Conservation (phyloP, 2,329 filamentous ascomycete species). For the Epichloe amarillans region DNA sequence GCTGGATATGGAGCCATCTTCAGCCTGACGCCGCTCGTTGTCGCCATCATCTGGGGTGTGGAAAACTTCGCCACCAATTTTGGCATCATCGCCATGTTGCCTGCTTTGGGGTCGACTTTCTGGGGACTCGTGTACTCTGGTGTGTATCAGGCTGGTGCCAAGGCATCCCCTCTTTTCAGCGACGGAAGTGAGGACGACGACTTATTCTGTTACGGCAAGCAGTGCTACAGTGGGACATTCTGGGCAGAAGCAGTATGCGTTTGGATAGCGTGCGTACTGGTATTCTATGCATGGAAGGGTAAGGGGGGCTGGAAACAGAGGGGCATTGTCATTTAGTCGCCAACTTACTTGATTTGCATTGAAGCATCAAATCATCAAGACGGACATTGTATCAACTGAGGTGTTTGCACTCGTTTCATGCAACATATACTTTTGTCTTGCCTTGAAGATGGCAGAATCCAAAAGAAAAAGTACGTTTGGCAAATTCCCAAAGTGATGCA, state of each 20-base stretch:
- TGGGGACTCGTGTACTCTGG: constrained; percentile 85
- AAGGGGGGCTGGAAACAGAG: constrained; percentile 59
- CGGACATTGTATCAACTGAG: too few relatives aligned
- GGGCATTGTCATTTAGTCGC: constrained; percentile 48
- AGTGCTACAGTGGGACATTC: constrained; percentile 70
- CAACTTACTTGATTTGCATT: background rate
- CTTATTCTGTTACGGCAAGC: constrained; percentile 64
- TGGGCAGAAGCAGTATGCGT: constrained; percentile 78
- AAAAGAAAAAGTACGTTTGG: too few relatives aligned
- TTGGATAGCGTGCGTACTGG: constrained; percentile 59
- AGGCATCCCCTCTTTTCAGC: constrained; percentile 20
- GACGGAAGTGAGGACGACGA: constrained; percentile 26
- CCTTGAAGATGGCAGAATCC: too few relatives aligned
- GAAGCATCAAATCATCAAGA: too few relatives aligned
- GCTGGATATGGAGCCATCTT: constrained; percentile 90
- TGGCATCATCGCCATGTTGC: constrained; percentile 87
- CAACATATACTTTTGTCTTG: too few relatives aligned
- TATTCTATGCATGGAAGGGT: constrained; percentile 73
- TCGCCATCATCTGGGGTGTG: constrained; percentile 95
- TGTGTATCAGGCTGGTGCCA: constrained; percentile 59
- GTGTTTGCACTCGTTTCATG: too few relatives aligned
- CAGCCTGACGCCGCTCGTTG: constrained; percentile 76
- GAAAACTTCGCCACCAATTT: constrained; percentile 99
- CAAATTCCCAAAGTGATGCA: constrained; percentile 6
- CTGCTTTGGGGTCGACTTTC: constrained; percentile 72